Evolutionary conservation across 495 filamentous ascomycete species (phyloP).

Genomic region (Tuber microsphaerosporum): DNA sequence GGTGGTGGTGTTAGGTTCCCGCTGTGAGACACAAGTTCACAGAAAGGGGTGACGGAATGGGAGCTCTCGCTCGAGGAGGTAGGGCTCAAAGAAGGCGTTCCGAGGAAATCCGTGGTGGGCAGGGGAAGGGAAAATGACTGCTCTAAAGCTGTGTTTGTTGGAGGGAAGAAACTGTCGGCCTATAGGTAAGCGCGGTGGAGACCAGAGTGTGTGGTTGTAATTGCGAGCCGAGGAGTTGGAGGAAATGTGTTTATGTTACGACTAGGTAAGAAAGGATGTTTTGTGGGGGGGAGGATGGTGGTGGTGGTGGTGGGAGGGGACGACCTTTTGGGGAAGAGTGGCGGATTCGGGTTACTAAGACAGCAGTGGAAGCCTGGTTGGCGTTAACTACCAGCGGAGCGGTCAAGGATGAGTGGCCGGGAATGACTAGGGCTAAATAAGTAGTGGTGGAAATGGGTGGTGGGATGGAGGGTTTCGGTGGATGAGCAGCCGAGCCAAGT

Average conservation of each 20-base stretch:
- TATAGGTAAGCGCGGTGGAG: slow-evolving; percentile 8
- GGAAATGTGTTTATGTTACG: background rate
- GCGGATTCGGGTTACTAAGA: slow-evolving; percentile 26
- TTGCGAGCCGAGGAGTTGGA: slow-evolving; percentile 7
- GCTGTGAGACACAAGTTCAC: slow-evolving; percentile 15
- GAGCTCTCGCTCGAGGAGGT: slow-evolving; percentile 40
- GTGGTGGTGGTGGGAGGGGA: background rate
- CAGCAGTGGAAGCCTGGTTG: slow-evolving; percentile 32
- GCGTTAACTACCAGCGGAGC: slow-evolving; percentile 33
- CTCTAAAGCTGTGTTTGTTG: slow-evolving; percentile 31
- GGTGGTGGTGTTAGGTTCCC: slow-evolving; percentile 31
- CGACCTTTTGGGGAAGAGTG: slow-evolving; percentile 21
- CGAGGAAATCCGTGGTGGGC: slow-evolving; percentile 41
- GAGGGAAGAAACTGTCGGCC: background rate
- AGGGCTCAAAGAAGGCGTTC: slow-evolving; percentile 38
- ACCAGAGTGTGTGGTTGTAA: slow-evolving; percentile 12
- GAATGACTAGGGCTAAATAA: slow-evolving; percentile 20
- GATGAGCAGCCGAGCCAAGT: slow-evolving; percentile 12
- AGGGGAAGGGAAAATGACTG: slow-evolving; percentile 27
- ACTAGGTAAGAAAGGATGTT: slow-evolving; percentile 7
- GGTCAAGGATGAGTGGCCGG: slow-evolving; percentile 24
- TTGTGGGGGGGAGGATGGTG: slow-evolving; percentile 5
- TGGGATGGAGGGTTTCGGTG: slow-evolving; percentile 14
- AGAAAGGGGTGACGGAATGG: slow-evolving; percentile 23
- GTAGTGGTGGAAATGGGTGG: slow-evolving; percentile 3